Evolutionary conservation across 129 eudicot species (phyloP), one percentile per base, ranked within the genome.

Genomic region (carrot (Daucus carota)): DNA sequence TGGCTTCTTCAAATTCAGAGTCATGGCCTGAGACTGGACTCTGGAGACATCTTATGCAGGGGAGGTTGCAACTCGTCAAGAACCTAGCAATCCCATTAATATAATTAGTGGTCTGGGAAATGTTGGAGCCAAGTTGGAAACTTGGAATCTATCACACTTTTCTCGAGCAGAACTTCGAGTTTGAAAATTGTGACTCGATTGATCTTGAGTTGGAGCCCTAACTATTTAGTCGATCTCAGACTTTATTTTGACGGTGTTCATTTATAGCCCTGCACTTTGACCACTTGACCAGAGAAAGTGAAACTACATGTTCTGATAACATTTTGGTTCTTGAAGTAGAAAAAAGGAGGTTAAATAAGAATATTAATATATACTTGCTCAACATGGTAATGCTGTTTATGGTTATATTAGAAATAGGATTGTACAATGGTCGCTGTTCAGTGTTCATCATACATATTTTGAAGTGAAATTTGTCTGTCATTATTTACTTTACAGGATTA

Each of bases 51-150:
- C 70, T 28, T 68, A 70, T 65, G 80, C n/a, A 34, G 29, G 32
- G 70, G 33, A 22, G 80, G 72, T n/a, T 26, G 63, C 31, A 44
- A 67, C 22, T 75, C n/a, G 76, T 46, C 88, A 82, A 72, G 81
- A 73, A 38, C 82, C 83, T 72, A 40, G 46, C 15, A 26, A 15
- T 6, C 50, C 70, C 43, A n/a, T n/a, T n/a, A n/a, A n/a, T n/a
- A n/a, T n/a, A n/a, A n/a, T n/a, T n/a, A n/a, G n/a, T n/a, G n/a
- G n/a, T n/a, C n/a, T n/a, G n/a, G n/a, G n/a, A n/a, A n/a, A n/a
- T n/a, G n/a, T n/a, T n/a, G n/a, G n/a, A n/a, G n/a, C n/a, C n/a
- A n/a, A n/a, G n/a, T n/a, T n/a, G n/a, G n/a, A n/a, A n/a, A n/a
- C n/a, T n/a, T n/a, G n/a, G n/a, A n/a, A n/a, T n/a, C n/a, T n/a